phyloP scores from a whole-genome alignment of 305 asterid genomes.

The Fraxinus baroniana region DNA sequence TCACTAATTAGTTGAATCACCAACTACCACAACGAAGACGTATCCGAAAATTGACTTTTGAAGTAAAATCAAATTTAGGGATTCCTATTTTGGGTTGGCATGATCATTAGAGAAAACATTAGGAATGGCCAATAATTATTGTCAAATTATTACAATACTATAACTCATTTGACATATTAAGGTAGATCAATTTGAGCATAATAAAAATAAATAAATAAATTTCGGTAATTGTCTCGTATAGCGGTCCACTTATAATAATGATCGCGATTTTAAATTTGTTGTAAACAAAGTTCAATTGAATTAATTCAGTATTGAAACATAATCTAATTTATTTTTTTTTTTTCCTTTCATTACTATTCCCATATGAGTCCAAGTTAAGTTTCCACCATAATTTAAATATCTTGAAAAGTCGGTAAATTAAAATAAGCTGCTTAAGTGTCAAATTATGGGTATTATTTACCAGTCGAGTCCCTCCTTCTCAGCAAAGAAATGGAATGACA shows the following conservation, averaged over 20 bases:
- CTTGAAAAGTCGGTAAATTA: not conserved
- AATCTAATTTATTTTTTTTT: not conserved
- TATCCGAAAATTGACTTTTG: not conserved
- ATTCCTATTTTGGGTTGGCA: not conserved
- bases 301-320: not conserved
- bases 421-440: not conserved
- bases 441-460: not conserved
- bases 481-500: slow-evolving; percentile 28
- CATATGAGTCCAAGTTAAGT: not conserved
- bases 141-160: not conserved
- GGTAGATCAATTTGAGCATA: not conserved
- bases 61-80: not conserved
- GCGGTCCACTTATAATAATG: not conserved
- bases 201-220: too few relatives aligned
- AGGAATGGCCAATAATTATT: not conserved
- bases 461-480: slow-evolving; percentile 21
- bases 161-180: too few relatives aligned
- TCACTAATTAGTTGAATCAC: not conserved
- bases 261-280: not conserved
- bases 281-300: not conserved
- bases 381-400: not conserved
- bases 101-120: not conserved
- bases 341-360: not conserved
- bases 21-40: not conserved
- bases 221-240: not conserved